Base-by-base conservation (phyloP, 2,329 filamentous ascomycete genomes). In the Blastomyces percursus region DNA sequence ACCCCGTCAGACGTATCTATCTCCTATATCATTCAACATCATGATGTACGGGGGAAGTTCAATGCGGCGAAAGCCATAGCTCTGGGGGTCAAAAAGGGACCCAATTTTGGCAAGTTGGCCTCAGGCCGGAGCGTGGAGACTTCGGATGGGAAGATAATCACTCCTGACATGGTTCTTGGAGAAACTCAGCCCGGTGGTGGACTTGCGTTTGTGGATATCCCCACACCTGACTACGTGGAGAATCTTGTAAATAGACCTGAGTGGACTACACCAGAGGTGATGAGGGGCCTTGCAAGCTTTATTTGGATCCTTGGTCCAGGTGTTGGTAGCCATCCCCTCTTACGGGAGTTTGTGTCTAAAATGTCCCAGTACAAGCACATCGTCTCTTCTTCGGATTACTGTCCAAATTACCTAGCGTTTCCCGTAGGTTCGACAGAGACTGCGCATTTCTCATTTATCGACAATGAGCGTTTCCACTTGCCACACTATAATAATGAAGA, bases 151-250 rank as follows among this genome's bases (percentile, higher is more conserved):
- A 80, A 79, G 7, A 82, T 81, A 0, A 84, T 99, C 38, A 94
- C 87, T 0, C 88, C 93, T 1, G 89, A 94, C 0, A 94, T 96
- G 87, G 91, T 97, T 1, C 71, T 99, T 60, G 90, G 83, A 1
- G 79, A 86, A 12, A 76, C 81, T 2, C 81, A 85, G 62, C 80
- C 82, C 6, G 91, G 91, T 12, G 83, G 81, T 62, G 92, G 90
- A 2, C 80, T 96, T 66, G 88, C 89, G 9, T 80, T 99, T 8
- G 79, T 95, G 50, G 92, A 97, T 68, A 74, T 99, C 8, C 90
- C 91, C 0, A 83, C 86, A 16, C 65, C 73, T 0, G 83, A 85
- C 8, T 92, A 94, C 69, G 77, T 97, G 32, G 84, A 87, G 14
- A 75, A 82, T 6, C 80, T 96, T 60, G 69, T 96, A 52, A 77